Conservation (phyloP, 768 basidiomycete species). For the Panaeolus papilionaceus region DNA sequence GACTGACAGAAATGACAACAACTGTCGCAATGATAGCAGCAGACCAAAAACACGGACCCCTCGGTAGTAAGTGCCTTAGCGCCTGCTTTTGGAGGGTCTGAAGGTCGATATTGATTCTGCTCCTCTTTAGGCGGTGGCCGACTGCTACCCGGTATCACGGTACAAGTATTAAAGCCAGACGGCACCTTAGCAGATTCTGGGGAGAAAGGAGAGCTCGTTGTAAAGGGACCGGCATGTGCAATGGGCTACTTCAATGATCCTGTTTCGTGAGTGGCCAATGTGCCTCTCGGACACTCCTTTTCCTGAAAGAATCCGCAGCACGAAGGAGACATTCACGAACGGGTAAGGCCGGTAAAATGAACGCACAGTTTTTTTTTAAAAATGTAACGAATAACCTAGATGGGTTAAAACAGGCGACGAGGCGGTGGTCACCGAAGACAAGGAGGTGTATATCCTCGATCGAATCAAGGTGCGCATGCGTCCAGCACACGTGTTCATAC, state of each 20-base stretch:
- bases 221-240: slow-evolving; percentile 50
- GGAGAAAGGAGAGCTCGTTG: slow-evolving; percentile 55
- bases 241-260: slow-evolving; percentile 53
- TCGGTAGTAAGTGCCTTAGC: slow-evolving; percentile 40
- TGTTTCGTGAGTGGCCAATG: slow-evolving; percentile 51
- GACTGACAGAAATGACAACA: slow-evolving; percentile 47
- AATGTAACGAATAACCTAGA: slow-evolving; percentile 33
- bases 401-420: slow-evolving; percentile 74
- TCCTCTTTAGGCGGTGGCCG: slow-evolving; percentile 42
- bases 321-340: slow-evolving; percentile 62
- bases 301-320: slow-evolving; percentile 41
- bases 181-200: slow-evolving; percentile 47
- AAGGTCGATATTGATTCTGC: slow-evolving; percentile 8
- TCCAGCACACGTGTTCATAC: background rate
- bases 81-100: slow-evolving; percentile 22
- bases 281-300: slow-evolving; percentile 24
- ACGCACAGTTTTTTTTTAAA: slow-evolving; percentile 6
- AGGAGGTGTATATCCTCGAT: slow-evolving; percentile 63
- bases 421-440: slow-evolving; percentile 52
- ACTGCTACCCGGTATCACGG: slow-evolving; percentile 50
- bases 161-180: slow-evolving; percentile 51
- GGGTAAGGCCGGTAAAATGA: slow-evolving; percentile 45
- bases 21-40: slow-evolving; percentile 52
- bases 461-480: slow-evolving; percentile 56
- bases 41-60: slow-evolving; percentile 44